Evolutionary conservation across 2,329 filamentous ascomycete species (phyloP), one percentile per base, ranked within the genome.

Genomic region (Cladophialophora exuberans): DNA sequence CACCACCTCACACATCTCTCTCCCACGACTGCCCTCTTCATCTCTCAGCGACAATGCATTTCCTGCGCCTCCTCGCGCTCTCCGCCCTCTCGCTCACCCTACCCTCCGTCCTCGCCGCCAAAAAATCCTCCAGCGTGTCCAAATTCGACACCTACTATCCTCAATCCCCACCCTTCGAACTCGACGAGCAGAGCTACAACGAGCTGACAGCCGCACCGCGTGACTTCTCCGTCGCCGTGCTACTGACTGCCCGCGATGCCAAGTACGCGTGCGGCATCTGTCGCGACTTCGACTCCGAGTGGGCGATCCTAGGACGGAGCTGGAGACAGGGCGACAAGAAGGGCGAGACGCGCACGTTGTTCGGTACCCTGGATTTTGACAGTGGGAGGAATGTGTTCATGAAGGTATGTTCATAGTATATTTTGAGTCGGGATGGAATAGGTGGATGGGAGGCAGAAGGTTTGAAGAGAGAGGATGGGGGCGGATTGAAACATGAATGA

Each of bases 281-380:
- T 73, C 83, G 85, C 48, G 90, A 96, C 49, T 96, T 99, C 72
- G 89, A 96, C 71, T 88, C 92, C 1, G 94, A 99, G 74, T 99
- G 91, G 88, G 89, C 95, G 52, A 73, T 97, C 50, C 76, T 99
- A 51, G 84, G 83, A 50, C 89, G 85, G 72, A 94, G 89, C 74
- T 99, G 94, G 94, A 80, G 80, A 59, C 90, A 88, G 71, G 91
- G 89, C 6, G 89, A 96, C 72, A 90, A 87, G 76, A 77, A 83
- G 56, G 87, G 80, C 49, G 81, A 89, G 62, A 87, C 85, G 23
- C 82, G 87, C 59, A 66, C 96, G 61, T 71, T 97, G 39, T 95
- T 93, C 73, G 87, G 83, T 20, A 93, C 89, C 5, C 75, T 99
- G 65, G 94, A 99, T 73, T 99, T 99, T 69, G 72, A 80, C 35